Conservation (phyloP, 2,329 filamentous ascomycete species). For the Claviceps digitariae region DNA sequence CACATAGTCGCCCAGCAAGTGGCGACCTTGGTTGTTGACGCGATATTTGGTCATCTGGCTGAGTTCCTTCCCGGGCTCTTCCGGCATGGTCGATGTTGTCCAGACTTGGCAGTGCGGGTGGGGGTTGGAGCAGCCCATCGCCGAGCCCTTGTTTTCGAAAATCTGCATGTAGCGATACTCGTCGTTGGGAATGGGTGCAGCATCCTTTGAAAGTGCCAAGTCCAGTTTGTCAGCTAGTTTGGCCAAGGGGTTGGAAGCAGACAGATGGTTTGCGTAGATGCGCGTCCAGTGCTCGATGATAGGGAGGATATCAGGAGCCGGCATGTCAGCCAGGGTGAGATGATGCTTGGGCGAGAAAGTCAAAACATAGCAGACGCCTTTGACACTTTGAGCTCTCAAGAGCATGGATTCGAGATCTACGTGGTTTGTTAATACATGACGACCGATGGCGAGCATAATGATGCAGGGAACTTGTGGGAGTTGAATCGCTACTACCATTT, state of each 20-base stretch:
- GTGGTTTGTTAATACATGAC: background rate
- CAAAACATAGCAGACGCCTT: slow-evolving; percentile 91
- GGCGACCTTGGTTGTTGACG: slow-evolving; percentile 53
- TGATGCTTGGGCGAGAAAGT: slow-evolving; percentile 89
- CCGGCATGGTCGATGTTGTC: slow-evolving; percentile 82
- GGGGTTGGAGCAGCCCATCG: slow-evolving; percentile 98
- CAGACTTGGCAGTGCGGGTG: slow-evolving; percentile 96
- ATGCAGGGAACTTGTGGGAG: too few species aligned
- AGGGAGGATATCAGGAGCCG: slow-evolving; percentile 60
- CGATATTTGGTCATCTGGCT: slow-evolving; percentile 68
- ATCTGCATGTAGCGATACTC: slow-evolving; percentile 98
- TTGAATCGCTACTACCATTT: slow-evolving; percentile 18
- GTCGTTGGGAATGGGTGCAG: slow-evolving; percentile 40
- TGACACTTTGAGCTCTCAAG: slow-evolving; percentile 72
- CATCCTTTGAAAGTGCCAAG: slow-evolving; percentile 24
- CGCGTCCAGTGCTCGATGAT: slow-evolving; percentile 84
- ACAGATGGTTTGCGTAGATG: slow-evolving; percentile 73
- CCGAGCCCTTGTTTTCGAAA: slow-evolving; percentile 95
- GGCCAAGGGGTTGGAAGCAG: slow-evolving; percentile 52
- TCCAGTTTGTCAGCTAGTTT: slow-evolving; percentile 24
- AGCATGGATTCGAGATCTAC: slow-evolving; percentile 60
- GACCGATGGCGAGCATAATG: background rate
- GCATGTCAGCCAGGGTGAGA: slow-evolving; percentile 83
- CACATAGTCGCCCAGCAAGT: slow-evolving; percentile 79
- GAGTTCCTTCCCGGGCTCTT: slow-evolving; percentile 75